Evolutionary conservation across 805 yeast genomes (phyloP).

Genomic region (Yamadazyma sp.): DNA sequence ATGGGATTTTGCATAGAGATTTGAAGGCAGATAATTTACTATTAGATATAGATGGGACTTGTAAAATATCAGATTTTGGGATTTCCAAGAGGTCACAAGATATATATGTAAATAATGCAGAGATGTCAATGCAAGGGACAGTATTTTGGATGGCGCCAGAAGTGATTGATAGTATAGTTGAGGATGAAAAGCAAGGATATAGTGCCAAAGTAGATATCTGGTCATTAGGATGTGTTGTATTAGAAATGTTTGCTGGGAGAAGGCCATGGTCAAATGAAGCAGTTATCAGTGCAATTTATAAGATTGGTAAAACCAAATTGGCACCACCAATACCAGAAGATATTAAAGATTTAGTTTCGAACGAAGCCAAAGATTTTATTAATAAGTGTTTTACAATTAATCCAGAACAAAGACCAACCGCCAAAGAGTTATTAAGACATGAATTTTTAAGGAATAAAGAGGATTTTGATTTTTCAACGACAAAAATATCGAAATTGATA

Average conservation of each 20-base stretch:
- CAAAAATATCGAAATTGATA: slow-evolving; percentile 56
- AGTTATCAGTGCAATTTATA: slow-evolving; percentile 91
- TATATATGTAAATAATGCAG: slow-evolving; percentile 86
- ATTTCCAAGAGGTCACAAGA: slow-evolving; percentile 77
- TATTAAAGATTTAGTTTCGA: slow-evolving; percentile 59
- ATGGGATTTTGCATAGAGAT: slow-evolving; percentile 89
- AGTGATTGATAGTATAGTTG: slow-evolving; percentile 80
- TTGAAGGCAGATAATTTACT: slow-evolving; percentile 90
- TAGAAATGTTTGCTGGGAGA: slow-evolving; percentile 97
- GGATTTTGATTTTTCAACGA: slow-evolving; percentile 48
- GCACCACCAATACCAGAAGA: slow-evolving; percentile 98
- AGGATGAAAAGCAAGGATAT: slow-evolving; percentile 79
- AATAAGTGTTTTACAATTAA: slow-evolving; percentile 70
- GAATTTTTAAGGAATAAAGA: slow-evolving; percentile 44
- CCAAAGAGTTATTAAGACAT: slow-evolving; percentile 56
- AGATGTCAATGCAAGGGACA: slow-evolving; percentile 98
- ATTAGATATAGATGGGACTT: slow-evolving; percentile 86
- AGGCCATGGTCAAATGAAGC: slow-evolving; percentile 97
- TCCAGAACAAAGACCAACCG: slow-evolving; percentile 88
- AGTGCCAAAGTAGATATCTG: slow-evolving; percentile 98
- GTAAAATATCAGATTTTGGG: slow-evolving; percentile 96
- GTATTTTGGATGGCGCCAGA: slow-evolving; percentile 99
- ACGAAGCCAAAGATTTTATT: slow-evolving; percentile 66
- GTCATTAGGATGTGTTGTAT: slow-evolving; percentile 95
- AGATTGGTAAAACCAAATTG: slow-evolving; percentile 76